Conservation (phyloP, 148 eudicot species). For the Rheum nobile region DNA sequence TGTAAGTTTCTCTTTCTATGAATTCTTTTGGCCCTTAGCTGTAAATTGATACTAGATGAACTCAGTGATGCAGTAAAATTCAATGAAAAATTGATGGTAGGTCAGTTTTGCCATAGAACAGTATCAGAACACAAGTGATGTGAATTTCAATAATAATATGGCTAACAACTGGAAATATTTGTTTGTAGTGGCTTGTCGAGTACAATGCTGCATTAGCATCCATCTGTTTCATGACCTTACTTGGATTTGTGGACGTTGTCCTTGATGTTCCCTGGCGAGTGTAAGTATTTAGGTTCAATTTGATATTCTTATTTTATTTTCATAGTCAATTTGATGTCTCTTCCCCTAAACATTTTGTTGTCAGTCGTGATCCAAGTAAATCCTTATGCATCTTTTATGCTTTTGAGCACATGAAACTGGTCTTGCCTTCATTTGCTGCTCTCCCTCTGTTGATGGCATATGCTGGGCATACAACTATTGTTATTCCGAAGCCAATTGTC, state of each 20-base stretch:
- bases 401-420: conserved; percentile 51
- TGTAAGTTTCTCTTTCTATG: conserved; percentile 34
- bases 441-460: conserved; percentile 97
- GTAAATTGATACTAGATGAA: conserved; percentile 2
- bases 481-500: conserved; percentile 85
- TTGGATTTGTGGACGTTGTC: conserved; percentile 96
- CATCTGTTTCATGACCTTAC: conserved; percentile 88
- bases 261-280: conserved; percentile 99
- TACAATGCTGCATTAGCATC: conserved; percentile 96
- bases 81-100: background rate
- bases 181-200: conserved; percentile 87
- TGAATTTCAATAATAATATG: background rate
- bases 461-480: conserved; percentile 92
- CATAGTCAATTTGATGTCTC: background rate
- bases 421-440: conserved; percentile 86
- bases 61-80: background rate
- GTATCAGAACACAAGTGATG: background rate
- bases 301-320: background rate
- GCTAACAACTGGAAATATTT: background rate
- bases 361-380: background rate
- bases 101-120: background rate
- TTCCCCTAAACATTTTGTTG: background rate
- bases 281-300: conserved; percentile 37
- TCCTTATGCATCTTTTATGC: background rate
- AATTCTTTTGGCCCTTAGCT: background rate